A percentile compares a stretch with the other conserved stretches of the same genome.
Evolutionary conservation across 257 asterid species (phyloP).

Genomic region (Osmanthus fragrans): DNA sequence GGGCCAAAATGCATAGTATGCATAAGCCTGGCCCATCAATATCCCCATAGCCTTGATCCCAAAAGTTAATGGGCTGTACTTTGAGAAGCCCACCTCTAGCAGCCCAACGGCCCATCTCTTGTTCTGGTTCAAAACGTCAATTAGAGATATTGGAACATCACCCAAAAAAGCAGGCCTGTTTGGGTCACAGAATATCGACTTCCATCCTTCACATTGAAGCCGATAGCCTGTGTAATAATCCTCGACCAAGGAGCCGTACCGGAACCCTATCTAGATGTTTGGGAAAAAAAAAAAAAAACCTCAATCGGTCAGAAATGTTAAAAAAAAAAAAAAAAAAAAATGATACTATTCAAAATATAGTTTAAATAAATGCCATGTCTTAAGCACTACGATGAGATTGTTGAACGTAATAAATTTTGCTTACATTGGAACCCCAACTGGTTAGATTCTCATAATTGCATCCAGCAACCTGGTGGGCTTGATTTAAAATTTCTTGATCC

Average conservation of each 20-base stretch:
- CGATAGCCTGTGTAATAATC: constrained; percentile 64
- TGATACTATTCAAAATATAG: neutral
- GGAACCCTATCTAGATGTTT: constrained; percentile 54
- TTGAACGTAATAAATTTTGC: neutral
- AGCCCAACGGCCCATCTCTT: constrained; percentile 80
- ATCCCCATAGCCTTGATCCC: constrained; percentile 50
- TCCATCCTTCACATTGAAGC: constrained; percentile 84
- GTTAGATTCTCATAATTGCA: constrained; percentile 57
- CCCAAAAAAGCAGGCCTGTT: constrained; percentile 70
- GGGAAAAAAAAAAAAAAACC: neutral
- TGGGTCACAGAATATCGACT: constrained; percentile 60
- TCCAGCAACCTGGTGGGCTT: constrained; percentile 56
- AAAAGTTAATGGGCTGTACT: constrained; percentile 49
- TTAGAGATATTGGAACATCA: constrained; percentile 59
- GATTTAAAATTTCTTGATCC: constrained; percentile 20
- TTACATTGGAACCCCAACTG: constrained; percentile 74
- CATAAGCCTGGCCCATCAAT: constrained; percentile 49
- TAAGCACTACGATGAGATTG: neutral
- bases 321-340: too few relatives aligned
- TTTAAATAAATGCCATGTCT: too few relatives aligned
- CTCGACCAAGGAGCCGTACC: constrained; percentile 79
- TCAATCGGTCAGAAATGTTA: neutral
- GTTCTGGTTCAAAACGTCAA: constrained; percentile 52
- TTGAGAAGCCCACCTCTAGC: constrained; percentile 62
- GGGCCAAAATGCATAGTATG: constrained; percentile 70